phyloP scores from a whole-genome alignment of 257 asterid species.

The Nicotiana undulata region DNA sequence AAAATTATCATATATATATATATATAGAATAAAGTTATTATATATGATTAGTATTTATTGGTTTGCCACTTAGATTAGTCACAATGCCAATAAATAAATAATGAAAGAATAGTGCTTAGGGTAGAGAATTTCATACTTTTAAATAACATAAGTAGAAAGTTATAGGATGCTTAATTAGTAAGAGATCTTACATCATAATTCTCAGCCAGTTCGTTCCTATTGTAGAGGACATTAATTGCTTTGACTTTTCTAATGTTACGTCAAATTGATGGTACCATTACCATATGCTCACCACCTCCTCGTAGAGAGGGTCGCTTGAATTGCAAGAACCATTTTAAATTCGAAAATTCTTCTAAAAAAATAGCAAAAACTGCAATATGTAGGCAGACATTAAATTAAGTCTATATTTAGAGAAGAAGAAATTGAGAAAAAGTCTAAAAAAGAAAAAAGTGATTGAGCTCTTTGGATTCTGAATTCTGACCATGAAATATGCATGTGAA shows the following conservation, averaged over 20 bases:
- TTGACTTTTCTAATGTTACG: background rate
- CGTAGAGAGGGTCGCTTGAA: background rate
- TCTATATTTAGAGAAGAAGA: background rate
- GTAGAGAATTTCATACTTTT: background rate
- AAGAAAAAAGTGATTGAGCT: background rate
- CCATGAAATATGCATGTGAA: slow-evolving; percentile 19
- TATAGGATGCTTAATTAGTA: background rate
- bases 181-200: background rate
- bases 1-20: too few relatives aligned
- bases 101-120: background rate
- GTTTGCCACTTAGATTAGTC: too few relatives aligned
- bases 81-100: too few relatives aligned
- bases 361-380: background rate
- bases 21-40: too few relatives aligned
- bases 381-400: background rate
- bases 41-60: too few relatives aligned
- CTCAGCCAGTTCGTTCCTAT: background rate
- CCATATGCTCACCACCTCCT: too few relatives aligned
- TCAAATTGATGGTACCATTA: background rate
- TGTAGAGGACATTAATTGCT: background rate
- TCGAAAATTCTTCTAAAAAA: background rate
- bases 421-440: background rate
- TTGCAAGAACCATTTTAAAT: background rate
- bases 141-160: background rate
- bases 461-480: background rate